phyloP scores from a whole-genome alignment of 169 alveolate species.

The Eimeria nieschulzi region DNA sequence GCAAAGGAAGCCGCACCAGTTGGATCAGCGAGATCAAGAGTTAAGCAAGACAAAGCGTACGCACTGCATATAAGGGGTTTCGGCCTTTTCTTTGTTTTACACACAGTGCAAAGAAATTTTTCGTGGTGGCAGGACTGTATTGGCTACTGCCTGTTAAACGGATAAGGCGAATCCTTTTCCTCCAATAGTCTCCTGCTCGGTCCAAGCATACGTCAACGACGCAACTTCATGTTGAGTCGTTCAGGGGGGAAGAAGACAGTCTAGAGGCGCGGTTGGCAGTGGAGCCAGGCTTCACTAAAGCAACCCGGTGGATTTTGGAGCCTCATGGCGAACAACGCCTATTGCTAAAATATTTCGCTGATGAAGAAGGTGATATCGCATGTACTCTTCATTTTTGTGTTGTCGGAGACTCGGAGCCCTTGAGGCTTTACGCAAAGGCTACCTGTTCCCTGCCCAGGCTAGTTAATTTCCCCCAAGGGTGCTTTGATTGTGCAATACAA shows the following conservation, averaged over 20 bases:
- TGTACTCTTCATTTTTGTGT: slow-evolving; percentile 43
- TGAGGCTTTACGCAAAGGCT: slow-evolving; percentile 36
- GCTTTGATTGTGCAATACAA: slow-evolving; percentile 27
- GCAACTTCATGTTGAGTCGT: not conserved
- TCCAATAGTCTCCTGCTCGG: too few relatives aligned
- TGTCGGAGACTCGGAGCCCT: slow-evolving; percentile 58
- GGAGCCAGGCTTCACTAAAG: slow-evolving; percentile 59
- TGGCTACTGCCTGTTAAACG: too few relatives aligned
- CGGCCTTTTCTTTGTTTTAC: too few relatives aligned
- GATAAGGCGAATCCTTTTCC: too few relatives aligned
- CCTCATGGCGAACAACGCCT: slow-evolving; percentile 66
- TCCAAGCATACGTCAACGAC: too few relatives aligned
- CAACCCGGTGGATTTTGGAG: slow-evolving; percentile 59
- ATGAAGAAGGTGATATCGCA: slow-evolving; percentile 34
- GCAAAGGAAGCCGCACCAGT: slow-evolving; percentile 6
- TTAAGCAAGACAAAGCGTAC: slow-evolving; percentile 83
- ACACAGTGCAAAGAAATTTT: too few relatives aligned
- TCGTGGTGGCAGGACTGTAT: too few relatives aligned
- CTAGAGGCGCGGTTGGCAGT: slow-evolving; percentile 1
- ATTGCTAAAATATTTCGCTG: slow-evolving; percentile 57
- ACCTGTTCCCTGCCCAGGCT: slow-evolving; percentile 63
- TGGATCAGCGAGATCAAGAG: slow-evolving; percentile 72
- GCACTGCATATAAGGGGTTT: slow-evolving; percentile 66
- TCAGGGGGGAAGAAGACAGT: slow-evolving; percentile 64
- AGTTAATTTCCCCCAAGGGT: slow-evolving; percentile 57